phyloP scores from a whole-genome alignment of 2,329 filamentous ascomycete species.

The Xylaria sp. region DNA sequence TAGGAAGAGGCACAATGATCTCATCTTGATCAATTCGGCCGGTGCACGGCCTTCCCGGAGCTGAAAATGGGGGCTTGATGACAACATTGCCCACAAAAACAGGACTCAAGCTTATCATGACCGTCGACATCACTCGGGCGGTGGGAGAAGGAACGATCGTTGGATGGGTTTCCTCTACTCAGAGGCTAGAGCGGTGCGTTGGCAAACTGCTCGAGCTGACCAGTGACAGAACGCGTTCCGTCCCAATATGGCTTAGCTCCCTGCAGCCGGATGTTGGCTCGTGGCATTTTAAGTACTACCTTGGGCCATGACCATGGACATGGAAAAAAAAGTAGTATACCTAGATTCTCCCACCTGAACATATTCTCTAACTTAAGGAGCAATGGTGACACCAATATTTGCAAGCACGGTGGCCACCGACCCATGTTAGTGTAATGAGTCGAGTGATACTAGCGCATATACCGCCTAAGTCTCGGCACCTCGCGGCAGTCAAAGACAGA shows the following conservation, averaged over 20 bases:
- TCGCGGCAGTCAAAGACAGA: conserved; percentile 8
- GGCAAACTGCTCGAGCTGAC: conserved; percentile 32
- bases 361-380: too few relatives aligned
- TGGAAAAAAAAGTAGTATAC: too few relatives aligned
- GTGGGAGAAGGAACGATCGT: neutral
- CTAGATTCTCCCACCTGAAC: neutral
- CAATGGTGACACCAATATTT: neutral
- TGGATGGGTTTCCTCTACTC: neutral
- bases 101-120: conserved; percentile 6
- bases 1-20: conserved; percentile 6
- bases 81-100: conserved; percentile 12
- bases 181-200: conserved; percentile 28
- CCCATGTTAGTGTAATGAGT: neutral
- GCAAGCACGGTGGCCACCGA: neutral
- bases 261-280: conserved; percentile 7
- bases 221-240: conserved; percentile 25
- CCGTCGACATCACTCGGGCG: neutral
- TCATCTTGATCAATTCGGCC: neutral
- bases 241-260: conserved; percentile 26
- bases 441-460: neutral
- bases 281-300: too few relatives aligned
- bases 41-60: neutral
- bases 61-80: neutral
- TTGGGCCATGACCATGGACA: too few relatives aligned
- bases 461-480: conserved; percentile 13